phyloP scores from a whole-genome alignment of 23 red algal species.

The Gracilariopsis chorda region DNA sequence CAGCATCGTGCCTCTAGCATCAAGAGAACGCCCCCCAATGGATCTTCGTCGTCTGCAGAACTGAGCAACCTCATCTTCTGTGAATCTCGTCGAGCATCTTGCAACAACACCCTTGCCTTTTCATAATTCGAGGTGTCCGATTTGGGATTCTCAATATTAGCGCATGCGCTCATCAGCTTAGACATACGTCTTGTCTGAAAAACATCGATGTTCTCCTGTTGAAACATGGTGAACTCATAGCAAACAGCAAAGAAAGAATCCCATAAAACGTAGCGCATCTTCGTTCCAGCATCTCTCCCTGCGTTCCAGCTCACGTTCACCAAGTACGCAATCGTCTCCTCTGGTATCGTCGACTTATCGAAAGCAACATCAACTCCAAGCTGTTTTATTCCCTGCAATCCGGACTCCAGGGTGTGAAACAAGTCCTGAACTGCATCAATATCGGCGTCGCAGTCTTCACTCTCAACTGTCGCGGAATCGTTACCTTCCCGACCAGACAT shows the following conservation, averaged over 20 bases:
- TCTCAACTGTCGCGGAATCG: background rate
- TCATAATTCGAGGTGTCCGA: background rate
- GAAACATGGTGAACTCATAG: conserved; percentile 23
- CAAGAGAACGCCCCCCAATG: conserved; percentile 36
- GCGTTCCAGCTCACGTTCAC: conserved; percentile 49
- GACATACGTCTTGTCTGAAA: conserved; percentile 53
- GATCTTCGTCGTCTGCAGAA: background rate
- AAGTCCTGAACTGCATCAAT: background rate
- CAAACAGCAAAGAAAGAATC: conserved; percentile 51
- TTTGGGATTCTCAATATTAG: conserved; percentile 49
- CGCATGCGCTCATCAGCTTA: conserved; percentile 57
- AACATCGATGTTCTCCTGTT: background rate
- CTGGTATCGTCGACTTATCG: background rate
- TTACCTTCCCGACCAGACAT: background rate
- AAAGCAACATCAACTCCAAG: conserved; percentile 37
- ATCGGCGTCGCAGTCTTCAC: background rate
- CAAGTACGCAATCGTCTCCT: conserved; percentile 41
- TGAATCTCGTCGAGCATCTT: conserved; percentile 27
- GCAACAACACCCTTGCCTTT: conserved; percentile 20
- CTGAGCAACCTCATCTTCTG: background rate
- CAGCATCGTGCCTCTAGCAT: conserved; percentile 61
- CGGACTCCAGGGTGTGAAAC: background rate
- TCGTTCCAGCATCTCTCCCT: conserved; percentile 31
- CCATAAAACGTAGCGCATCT: conserved; percentile 1
- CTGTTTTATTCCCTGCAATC: conserved; percentile 2